A percentile compares a stretch with the other conserved stretches of the same genome.
phyloP scores from a whole-genome alignment of 176 grass and related monocot species.

The Oropetium thomaeum region DNA sequence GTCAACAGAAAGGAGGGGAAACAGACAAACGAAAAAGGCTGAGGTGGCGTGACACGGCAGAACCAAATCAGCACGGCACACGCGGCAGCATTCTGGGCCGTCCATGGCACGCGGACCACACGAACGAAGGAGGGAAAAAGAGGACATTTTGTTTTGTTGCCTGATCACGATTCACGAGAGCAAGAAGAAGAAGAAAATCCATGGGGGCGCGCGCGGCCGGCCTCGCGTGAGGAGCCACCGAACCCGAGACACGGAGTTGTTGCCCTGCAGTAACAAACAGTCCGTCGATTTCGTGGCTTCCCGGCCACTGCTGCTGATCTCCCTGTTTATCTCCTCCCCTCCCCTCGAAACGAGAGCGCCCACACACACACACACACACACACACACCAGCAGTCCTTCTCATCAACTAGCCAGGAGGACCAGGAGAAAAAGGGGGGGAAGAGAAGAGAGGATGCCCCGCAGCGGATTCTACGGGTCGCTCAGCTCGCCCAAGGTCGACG shows the following conservation, averaged over 20 bases:
- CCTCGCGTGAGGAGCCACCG: too few species aligned
- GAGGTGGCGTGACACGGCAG: neutral
- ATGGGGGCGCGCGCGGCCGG: neutral
- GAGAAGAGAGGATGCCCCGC: constrained; percentile 41
- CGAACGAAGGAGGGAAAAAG: neutral
- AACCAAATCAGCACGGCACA: neutral
- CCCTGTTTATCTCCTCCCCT: constrained; percentile 1
- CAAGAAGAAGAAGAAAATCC: neutral
- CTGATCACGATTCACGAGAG: neutral
- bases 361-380: too few species aligned
- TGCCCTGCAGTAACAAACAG: neutral
- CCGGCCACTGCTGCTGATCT: constrained; percentile 1
- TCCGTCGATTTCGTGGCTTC: neutral
- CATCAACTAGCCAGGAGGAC: neutral
- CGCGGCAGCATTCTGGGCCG: neutral
- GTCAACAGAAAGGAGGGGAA: too few species aligned
- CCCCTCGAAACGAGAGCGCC: neutral
- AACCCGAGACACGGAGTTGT: too few species aligned
- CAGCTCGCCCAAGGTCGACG: constrained; percentile 45
- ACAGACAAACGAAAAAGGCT: too few species aligned
- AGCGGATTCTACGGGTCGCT: constrained; percentile 34
- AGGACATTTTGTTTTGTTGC: neutral
- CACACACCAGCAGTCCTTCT: neutral
- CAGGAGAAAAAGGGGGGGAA: neutral
- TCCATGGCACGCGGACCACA: constrained; percentile 4